Base-by-base conservation (phyloP, 1,284 basidiomycete species). In the Psilocybe mexicana region DNA sequence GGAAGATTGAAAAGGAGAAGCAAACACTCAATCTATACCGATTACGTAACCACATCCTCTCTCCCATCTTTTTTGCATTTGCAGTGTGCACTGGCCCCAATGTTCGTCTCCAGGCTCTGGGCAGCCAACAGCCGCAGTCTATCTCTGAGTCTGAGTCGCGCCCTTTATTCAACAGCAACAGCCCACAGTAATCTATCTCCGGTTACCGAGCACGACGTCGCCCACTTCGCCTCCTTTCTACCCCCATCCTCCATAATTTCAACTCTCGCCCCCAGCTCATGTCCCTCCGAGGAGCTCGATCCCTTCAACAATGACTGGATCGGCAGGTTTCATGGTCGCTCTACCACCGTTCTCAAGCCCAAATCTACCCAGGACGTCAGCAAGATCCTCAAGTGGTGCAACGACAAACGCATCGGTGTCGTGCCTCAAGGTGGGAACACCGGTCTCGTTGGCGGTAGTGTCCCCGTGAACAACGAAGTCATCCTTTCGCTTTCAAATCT, bases 381-480 rank as follows among this genome's bases (percentile, higher is more conserved):
- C 67, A 79, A 90, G 62, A 90, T 99, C 51, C 79, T 97, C 68
- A 88, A 87, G 71, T 92, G 88, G 78, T 97, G 94, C 74, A 86
- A 89, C 65, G 79, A 88, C 59, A 81, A 85, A 54, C 81, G 84
- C 54, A 92, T 98, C 52, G 88, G 90, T 23, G 85, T 99, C 49
- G 95, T 98, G 0, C 97, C 97, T 1, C 97, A 99, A 74, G 96
- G 97, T 51, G 97, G 97, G 30, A 99, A 99, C 76, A 99, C 97
- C 0, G 97, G 97, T 24, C 83, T 99, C 8, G 97, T 99, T 62
- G 93, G 97, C n/a, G 97, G 97, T 23, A 89, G 94, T 60, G 93
- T 98, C 8, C 96, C 97, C 0, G 74, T 96, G 14, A 81, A 87
- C 63, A 92, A 97, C 71, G 97, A 99, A 74, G 75, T 99, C 58